These are phyloP conservation scores for Oryza brachyantha DNA, from an alignment of 176 grass and related monocot species.

Conservation along the genomic window DNA sequence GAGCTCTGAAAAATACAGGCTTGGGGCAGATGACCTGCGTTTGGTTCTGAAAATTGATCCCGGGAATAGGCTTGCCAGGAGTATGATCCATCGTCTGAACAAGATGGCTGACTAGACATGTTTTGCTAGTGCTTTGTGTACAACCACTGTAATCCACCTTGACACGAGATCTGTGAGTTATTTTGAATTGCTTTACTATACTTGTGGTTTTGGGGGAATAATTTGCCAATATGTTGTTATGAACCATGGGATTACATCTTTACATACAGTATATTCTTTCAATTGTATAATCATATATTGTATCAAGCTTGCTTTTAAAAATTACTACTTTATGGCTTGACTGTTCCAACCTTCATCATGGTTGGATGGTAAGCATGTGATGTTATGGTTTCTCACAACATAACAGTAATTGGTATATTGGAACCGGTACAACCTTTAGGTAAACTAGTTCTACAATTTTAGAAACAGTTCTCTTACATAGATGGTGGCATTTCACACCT, in stretches of 20 bases:
- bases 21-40: slow-evolving; percentile 90
- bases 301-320: slow-evolving; percentile 43
- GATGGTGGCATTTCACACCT: background rate
- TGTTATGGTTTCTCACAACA: background rate
- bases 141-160: slow-evolving; percentile 36
- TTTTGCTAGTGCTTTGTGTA: slow-evolving; percentile 31
- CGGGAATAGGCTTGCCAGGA: slow-evolving; percentile 87
- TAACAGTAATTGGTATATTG: background rate
- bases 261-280: slow-evolving; percentile 48
- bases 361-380: background rate
- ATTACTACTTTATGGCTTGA: background rate
- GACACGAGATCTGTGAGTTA: slow-evolving; percentile 31
- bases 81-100: slow-evolving; percentile 88
- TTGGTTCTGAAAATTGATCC: slow-evolving; percentile 98
- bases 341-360: background rate
- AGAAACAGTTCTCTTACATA: background rate
- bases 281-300: slow-evolving; percentile 47
- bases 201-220: slow-evolving; percentile 35
- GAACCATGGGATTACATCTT: slow-evolving; percentile 22
- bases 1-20: slow-evolving; percentile 92
- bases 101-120: slow-evolving; percentile 88
- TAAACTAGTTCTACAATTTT: background rate
- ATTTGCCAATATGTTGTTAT: slow-evolving; percentile 31
- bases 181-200: slow-evolving; percentile 42
- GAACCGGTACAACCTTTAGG: background rate